Evolutionary conservation across 2,329 filamentous ascomycete genomes (phyloP), one percentile per base, ranked within the genome.

Genomic region (Corinectria fuckeliana): DNA sequence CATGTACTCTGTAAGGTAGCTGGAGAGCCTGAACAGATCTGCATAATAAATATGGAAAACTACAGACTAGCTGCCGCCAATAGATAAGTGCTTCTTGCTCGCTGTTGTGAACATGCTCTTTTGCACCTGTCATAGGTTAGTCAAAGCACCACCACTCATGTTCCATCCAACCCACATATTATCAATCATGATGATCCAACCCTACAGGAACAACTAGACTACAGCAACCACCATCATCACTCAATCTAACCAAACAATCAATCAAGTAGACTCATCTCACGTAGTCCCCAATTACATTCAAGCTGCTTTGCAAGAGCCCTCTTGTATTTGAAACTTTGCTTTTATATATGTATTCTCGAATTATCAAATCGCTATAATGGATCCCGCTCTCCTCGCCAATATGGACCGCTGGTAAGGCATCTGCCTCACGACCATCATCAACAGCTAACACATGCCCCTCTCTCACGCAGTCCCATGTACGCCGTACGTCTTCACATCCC

Each of bases 381-480:
- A 75, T 53, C 36, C 67, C 58, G 58, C 67, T 50, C 58, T 74
- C 28, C 53, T 73, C 21, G 71, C 71, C 48, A 72, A 73, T 39
- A 67, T 76, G 63, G 74, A 78, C 56, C 72, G 76, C 49, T 79
- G 76, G 76, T 77, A 69, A 32, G 68, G 3, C 44, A 25, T 16
- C 16, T 26, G 18, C 21, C 18, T 21, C 9, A 45, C 42, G 14
- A 6, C n/a, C 42, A 18, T 26, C 3, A 18, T 18, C 23, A n/a
- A 45, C 32, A 47, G 49, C 52, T 63, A 25, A 56, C 32, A 47
- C n/a, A 20, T 10, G 11, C 23, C 21, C 18, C 26, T 26, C 28
- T 16, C 28, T 23, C 28, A 28, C 57, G 8, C 14, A 81, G 79
- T 67, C 80, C 79, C 3, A 72, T 74, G 61, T 82, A 82, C 67